Percentiles rank a stretch among this genome's conserved stretches.
Conservation (phyloP, 2,329 filamentous ascomycete genomes). For the Pseudopithomyces chartarum region DNA sequence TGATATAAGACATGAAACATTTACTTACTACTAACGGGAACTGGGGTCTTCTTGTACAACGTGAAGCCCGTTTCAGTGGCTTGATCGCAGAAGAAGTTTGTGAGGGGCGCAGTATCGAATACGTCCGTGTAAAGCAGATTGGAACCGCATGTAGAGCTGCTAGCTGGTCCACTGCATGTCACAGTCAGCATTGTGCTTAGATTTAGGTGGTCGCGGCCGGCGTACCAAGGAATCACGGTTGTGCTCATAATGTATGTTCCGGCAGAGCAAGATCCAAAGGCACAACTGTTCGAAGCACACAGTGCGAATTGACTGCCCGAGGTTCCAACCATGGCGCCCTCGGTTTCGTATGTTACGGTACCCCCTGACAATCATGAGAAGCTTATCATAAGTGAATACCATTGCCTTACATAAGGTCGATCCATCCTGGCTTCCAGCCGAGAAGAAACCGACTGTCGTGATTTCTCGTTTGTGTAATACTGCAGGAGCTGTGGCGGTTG, state of each 20-base stretch:
- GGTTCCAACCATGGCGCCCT: neutral
- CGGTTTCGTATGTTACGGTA: neutral
- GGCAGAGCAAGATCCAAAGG: neutral
- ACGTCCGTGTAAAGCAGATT: neutral
- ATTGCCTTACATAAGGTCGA: neutral
- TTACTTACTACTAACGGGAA: neutral
- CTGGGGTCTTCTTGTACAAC: neutral
- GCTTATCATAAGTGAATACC: neutral
- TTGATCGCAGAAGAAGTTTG: neutral
- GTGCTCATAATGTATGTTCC: neutral
- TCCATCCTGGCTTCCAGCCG: neutral
- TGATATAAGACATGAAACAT: too few species aligned
- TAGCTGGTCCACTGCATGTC: neutral
- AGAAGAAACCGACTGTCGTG: neutral
- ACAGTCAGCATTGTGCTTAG: neutral
- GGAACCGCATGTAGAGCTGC: neutral
- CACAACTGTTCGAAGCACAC: neutral
- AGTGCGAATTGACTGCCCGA: constrained; percentile 1
- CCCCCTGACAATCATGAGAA: neutral
- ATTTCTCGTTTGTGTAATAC: neutral
- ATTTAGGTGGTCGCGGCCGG: neutral
- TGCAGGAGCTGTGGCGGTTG: neutral
- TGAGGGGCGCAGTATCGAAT: neutral
- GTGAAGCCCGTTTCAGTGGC: neutral
- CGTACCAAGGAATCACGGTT: neutral